These are phyloP conservation scores for Saccharomycopsis guyanensis DNA, from an alignment of 805 yeast species.

Conservation along the genomic window DNA sequence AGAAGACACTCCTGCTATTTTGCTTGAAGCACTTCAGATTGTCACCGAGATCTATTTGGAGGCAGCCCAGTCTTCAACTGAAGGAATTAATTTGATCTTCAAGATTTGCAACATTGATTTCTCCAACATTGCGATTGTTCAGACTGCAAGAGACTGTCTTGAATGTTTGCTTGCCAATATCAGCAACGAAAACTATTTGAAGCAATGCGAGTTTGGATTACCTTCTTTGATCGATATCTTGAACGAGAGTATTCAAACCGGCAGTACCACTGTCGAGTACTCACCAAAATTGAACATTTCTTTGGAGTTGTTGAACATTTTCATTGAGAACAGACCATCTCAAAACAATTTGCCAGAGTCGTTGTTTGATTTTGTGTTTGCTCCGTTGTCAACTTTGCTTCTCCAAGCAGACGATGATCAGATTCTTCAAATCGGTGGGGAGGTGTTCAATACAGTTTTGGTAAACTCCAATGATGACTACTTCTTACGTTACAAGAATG, in stretches of 20 bases:
- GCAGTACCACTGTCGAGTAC: conserved; percentile 34
- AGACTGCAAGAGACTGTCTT: conserved; percentile 64
- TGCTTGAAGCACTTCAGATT: conserved; percentile 61
- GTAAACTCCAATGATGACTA: conserved; percentile 29
- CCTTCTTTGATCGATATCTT: conserved; percentile 41
- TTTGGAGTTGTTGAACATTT: conserved; percentile 45
- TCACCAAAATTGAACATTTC: conserved; percentile 53
- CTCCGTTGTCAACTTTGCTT: conserved; percentile 25
- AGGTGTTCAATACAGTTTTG: conserved; percentile 57
- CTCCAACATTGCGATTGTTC: conserved; percentile 59
- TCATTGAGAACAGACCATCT: conserved; percentile 39
- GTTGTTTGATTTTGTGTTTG: conserved; percentile 24
- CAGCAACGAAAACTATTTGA: conserved; percentile 36
- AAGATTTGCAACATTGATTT: conserved; percentile 65
- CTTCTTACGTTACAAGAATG: conserved; percentile 12
- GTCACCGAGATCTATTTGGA: conserved; percentile 43
- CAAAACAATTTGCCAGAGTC: conserved; percentile 25
- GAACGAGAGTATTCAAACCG: conserved; percentile 27
- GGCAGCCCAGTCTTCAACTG: conserved; percentile 26
- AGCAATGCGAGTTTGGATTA: conserved; percentile 43
- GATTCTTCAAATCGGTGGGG: conserved; percentile 69
- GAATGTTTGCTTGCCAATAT: conserved; percentile 47
- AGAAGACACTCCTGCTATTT: conserved; percentile 71
- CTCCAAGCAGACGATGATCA: conserved; percentile 58
- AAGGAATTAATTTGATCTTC: conserved; percentile 48